Percentiles rank a stretch among this genome's conserved stretches.
Evolutionary conservation across 169 alveolate species (phyloP).

Genomic region (Cryptosporidium baileyi): DNA sequence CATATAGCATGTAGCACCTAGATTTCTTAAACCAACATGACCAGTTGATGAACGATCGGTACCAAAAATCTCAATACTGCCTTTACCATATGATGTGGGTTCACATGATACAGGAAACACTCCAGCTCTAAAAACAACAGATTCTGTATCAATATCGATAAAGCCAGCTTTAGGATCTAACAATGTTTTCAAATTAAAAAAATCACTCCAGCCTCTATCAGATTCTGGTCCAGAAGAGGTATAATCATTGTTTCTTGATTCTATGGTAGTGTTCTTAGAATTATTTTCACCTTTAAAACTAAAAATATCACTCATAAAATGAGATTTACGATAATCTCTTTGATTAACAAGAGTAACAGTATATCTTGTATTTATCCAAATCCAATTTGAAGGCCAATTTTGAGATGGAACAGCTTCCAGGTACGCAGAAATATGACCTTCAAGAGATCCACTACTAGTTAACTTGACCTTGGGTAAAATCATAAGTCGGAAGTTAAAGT

Average conservation of each 20-base stretch:
- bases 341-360: slow-evolving; percentile 80
- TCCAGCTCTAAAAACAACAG: slow-evolving; percentile 64
- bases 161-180: slow-evolving; percentile 48
- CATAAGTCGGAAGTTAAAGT: slow-evolving; percentile 59
- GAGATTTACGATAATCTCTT: slow-evolving; percentile 78
- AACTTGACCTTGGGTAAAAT: slow-evolving; percentile 49
- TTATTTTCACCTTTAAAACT: slow-evolving; percentile 58
- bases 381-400: slow-evolving; percentile 87
- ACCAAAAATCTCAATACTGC: slow-evolving; percentile 12
- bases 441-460: slow-evolving; percentile 41
- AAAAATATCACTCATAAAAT: slow-evolving; percentile 64
- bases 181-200: slow-evolving; percentile 28
- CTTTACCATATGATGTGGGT: slow-evolving; percentile 11
- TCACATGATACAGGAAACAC: slow-evolving; percentile 52
- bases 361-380: slow-evolving; percentile 81
- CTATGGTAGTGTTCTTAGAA: background rate
- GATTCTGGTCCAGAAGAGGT: slow-evolving; percentile 61
- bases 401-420: slow-evolving; percentile 80
- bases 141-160: slow-evolving; percentile 15
- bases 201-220: slow-evolving; percentile 69
- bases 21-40: slow-evolving; percentile 93
- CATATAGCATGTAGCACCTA: slow-evolving; percentile 99
- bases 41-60: slow-evolving; percentile 82
- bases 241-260: background rate
- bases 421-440: slow-evolving; percentile 74